Base-by-base conservation (phyloP, 2,329 filamentous ascomycete genomes). In the Microascus cirrosus region DNA sequence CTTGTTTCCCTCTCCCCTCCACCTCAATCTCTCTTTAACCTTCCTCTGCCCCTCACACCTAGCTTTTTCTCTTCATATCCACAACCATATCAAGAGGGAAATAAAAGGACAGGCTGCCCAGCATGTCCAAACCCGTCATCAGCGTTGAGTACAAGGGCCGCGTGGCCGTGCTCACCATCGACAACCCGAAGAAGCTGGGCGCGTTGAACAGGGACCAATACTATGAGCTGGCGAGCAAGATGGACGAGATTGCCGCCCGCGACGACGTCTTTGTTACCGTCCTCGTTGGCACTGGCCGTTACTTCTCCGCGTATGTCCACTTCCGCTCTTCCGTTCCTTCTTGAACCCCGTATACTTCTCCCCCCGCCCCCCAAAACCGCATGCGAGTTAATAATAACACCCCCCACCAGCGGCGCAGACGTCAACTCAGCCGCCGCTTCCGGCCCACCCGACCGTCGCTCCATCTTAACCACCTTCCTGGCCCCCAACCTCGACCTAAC, bases 401-500 rank as follows among this genome's bases (percentile, higher is more conserved):
- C 48, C 2, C 32, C 3, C 36, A 25, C 10, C 50, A 53, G 39
- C 39, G 60, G 60, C 39, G 60, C 60, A 36, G 60, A 61, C 54
- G 58, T 61, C 32, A 48, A 50, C 25, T 48, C 52, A 50, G 13
- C 51, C 56, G 22, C n/a, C 24, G 45, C 35, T 20, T 18, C 36
- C 53, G 8, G 10, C n/a, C 11, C 53, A 20, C 42, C 53, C 51
- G 50, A 24, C 15, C 57, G 56, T 28, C 56, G 57, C 50, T 77
- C 83, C 63, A 85, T 84, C 74, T 81, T 95, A 39, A 78, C 80
- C 56, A 76, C 69, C 67, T 95, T 97, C 72, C 87, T 90, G 12
- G 78, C 86, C 63, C 87, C 88, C 78, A 97, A 97, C 77, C 82
- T 96, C 59, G 89, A 95, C 78, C 82, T 90, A 65, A 94, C 92